Conservation (phyloP, 768 basidiomycete species). For the Naganishia onofrii region DNA sequence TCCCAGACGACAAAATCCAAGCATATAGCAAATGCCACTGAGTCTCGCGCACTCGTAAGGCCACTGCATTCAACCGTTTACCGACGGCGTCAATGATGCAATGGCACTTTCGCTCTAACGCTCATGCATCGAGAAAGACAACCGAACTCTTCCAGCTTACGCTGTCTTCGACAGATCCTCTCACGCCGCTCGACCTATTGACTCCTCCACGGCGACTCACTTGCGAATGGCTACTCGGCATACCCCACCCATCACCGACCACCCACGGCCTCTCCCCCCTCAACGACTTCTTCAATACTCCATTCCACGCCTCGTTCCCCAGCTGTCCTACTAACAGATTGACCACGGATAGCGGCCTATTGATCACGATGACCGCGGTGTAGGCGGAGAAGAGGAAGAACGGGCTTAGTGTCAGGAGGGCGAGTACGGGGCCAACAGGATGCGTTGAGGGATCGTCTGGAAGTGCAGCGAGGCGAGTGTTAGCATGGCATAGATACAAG, state of each 20-base stretch:
- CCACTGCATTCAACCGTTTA: too few relatives aligned
- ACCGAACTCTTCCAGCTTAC: too few relatives aligned
- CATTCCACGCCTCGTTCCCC: conserved; percentile 44
- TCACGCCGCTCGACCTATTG: not conserved
- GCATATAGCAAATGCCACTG: too few relatives aligned
- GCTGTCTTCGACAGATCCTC: not conserved
- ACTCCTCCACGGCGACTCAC: conserved; percentile 13
- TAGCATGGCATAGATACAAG: not conserved
- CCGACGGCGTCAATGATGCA: too few relatives aligned
- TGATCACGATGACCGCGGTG: conserved; percentile 46
- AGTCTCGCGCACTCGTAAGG: too few relatives aligned
- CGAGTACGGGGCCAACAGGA: conserved; percentile 43
- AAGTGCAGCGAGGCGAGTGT: conserved; percentile 3
- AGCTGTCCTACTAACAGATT: conserved; percentile 42
- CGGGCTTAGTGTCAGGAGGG: conserved; percentile 46
- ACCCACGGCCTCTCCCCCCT: conserved; percentile 44
- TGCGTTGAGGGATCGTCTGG: conserved; percentile 47
- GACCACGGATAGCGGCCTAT: conserved; percentile 41
- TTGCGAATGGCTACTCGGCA: conserved; percentile 51
- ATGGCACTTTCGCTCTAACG: too few relatives aligned
- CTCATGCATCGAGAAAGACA: too few relatives aligned
- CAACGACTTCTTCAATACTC: conserved; percentile 39
- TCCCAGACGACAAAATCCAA: too few relatives aligned
- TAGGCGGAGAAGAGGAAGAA: conserved; percentile 51
- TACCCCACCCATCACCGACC: conserved; percentile 48